A percentile compares a stretch with the other conserved stretches of the same genome.
phyloP scores from a whole-genome alignment of 257 asterid genomes.

The Gentiana dahurica region DNA sequence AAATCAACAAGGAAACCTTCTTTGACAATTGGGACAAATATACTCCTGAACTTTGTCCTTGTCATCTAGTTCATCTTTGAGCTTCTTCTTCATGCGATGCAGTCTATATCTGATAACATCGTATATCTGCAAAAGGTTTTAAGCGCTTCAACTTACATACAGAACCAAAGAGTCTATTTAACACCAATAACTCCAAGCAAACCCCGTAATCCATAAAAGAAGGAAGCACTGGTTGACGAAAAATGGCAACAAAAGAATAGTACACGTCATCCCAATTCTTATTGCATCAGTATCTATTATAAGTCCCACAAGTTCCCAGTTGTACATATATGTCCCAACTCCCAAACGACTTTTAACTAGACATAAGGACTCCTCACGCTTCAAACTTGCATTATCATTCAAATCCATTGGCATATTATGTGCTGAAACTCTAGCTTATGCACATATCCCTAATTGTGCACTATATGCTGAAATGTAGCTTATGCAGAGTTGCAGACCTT shows the following conservation, averaged over 20 bases:
- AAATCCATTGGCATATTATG: too few relatives aligned
- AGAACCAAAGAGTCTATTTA: not conserved
- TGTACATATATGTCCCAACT: too few relatives aligned
- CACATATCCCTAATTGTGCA: too few relatives aligned
- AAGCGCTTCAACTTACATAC: not conserved
- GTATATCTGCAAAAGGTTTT: conserved; percentile 43
- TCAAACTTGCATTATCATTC: too few relatives aligned
- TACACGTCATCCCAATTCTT: too few relatives aligned
- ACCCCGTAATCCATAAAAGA: not conserved
- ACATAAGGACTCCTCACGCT: too few relatives aligned
- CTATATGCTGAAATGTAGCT: too few relatives aligned
- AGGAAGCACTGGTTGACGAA: conserved; percentile 1
- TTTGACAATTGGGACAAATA: conserved; percentile 77
- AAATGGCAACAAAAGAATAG: not conserved
- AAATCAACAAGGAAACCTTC: conserved; percentile 34
- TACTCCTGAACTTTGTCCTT: conserved; percentile 87
- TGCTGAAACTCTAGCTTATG: too few relatives aligned
- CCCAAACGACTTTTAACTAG: too few relatives aligned
- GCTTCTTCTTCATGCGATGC: conserved; percentile 84
- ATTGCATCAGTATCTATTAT: too few relatives aligned
- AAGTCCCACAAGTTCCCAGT: too few relatives aligned
- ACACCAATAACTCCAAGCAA: not conserved
- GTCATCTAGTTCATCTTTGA: conserved; percentile 91
- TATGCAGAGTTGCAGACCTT: too few relatives aligned
- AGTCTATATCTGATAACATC: conserved; percentile 93